Percentiles rank a stretch among this genome's conserved stretches.
These are phyloP conservation scores for Aspergillus pseudonomiae DNA, from an alignment of 2,329 filamentous ascomycete species.

Conservation along the genomic window DNA sequence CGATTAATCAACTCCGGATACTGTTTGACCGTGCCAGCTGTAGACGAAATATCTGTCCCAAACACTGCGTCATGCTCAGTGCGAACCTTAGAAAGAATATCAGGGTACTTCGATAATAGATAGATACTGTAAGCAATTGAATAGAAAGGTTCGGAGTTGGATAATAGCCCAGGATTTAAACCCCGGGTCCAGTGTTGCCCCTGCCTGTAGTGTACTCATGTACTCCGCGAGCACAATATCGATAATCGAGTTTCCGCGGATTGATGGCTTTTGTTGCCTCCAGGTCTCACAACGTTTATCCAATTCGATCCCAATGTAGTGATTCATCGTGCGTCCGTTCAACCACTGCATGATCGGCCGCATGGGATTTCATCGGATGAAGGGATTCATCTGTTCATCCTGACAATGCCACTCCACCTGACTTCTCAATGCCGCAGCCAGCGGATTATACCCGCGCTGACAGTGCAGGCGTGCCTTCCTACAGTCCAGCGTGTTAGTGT, in stretches of 20 bases:
- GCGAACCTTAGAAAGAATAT: slow-evolving; percentile 40
- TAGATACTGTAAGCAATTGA: background rate
- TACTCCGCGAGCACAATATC: background rate
- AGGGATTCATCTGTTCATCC: background rate
- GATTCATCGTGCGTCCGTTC: background rate
- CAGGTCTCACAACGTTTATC: background rate
- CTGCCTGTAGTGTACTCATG: background rate
- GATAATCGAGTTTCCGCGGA: background rate
- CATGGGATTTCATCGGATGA: background rate
- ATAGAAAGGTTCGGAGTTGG: background rate
- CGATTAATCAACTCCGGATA: slow-evolving; percentile 53
- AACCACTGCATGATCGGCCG: background rate
- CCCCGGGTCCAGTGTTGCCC: background rate
- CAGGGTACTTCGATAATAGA: slow-evolving; percentile 29
- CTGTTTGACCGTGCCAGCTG: slow-evolving; percentile 42
- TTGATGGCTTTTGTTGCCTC: background rate
- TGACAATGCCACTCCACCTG: background rate
- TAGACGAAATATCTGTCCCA: slow-evolving; percentile 43
- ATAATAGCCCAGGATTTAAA: background rate
- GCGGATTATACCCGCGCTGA: background rate
- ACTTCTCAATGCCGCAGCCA: background rate
- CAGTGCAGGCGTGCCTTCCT: background rate
- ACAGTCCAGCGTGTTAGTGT: background rate
- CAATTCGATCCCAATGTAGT: background rate
- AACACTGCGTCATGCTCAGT: slow-evolving; percentile 58